Conservation (phyloP, 352 stramenopile genomes). For the Blastocystis sp. region DNA sequence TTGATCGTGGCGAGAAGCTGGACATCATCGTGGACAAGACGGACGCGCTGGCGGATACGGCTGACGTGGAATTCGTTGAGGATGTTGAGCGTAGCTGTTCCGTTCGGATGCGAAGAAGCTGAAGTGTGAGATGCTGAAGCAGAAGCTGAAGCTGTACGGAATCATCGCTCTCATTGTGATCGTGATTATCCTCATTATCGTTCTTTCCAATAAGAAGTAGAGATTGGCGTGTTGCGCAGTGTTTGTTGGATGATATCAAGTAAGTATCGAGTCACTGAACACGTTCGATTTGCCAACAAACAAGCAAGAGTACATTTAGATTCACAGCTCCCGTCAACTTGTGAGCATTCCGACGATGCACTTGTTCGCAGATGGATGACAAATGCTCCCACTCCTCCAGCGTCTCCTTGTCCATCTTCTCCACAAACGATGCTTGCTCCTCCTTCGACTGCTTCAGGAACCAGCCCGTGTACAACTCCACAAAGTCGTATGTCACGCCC, state of each 20-base stretch:
- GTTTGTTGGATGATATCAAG: no score
- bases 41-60: conserved; percentile 25
- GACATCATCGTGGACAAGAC: conserved; percentile 65
- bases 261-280: no score
- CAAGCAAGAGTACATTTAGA: conserved; percentile 10
- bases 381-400: conserved; percentile 3
- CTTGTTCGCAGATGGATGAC: neutral
- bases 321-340: neutral
- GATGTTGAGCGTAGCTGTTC: conserved; percentile 11
- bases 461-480: conserved; percentile 35
- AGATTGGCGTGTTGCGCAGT: no score
- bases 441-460: neutral
- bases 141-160: conserved; percentile 38
- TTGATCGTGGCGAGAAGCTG: conserved; percentile 92
- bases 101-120: conserved; percentile 32
- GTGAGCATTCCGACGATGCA: conserved; percentile 10
- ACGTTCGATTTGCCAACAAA: neutral
- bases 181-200: conserved; percentile 40
- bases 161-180: conserved; percentile 36
- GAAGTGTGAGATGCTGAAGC: conserved; percentile 43
- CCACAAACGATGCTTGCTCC: neutral
- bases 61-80: conserved; percentile 57
- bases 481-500: conserved; percentile 49
- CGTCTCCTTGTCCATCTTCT: neutral
- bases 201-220: neutral